Conservation (phyloP, 1,139 yeast genomes). For the Kodamaea sp. region DNA sequence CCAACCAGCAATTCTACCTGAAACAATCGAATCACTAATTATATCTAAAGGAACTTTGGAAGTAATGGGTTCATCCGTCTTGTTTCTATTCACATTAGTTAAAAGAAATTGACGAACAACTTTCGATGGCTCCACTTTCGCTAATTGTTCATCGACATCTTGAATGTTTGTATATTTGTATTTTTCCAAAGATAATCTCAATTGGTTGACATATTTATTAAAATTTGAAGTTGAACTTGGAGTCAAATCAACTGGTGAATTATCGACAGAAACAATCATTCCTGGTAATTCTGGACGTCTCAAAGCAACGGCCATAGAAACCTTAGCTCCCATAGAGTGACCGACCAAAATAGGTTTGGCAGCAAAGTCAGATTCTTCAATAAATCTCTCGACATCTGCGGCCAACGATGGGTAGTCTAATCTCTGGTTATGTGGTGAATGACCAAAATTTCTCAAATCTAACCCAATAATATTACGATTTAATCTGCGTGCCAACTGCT, state of each 20-base stretch:
- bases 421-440: constrained; percentile 67
- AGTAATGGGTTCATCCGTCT: constrained; percentile 32
- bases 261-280: constrained; percentile 76
- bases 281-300: constrained; percentile 62
- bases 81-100: constrained; percentile 58
- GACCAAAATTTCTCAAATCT: constrained; percentile 89
- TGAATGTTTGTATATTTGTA: constrained; percentile 46
- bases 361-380: constrained; percentile 40
- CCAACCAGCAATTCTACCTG: constrained; percentile 70
- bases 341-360: constrained; percentile 71
- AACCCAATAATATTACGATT: constrained; percentile 59
- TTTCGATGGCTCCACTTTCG: constrained; percentile 55
- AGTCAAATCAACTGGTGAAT: constrained; percentile 73
- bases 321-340: constrained; percentile 97
- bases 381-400: constrained; percentile 76
- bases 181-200: constrained; percentile 51
- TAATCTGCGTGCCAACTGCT: constrained; percentile 38
- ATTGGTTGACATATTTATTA: constrained; percentile 60
- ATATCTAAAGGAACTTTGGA: constrained; percentile 70
- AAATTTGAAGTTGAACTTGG: constrained; percentile 53
- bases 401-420: constrained; percentile 83
- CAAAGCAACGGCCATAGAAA: constrained; percentile 84
- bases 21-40: constrained; percentile 59
- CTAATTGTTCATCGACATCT: constrained; percentile 67
- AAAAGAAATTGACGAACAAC: constrained; percentile 76